Evolutionary conservation across 768 basidiomycete genomes (phyloP), one percentile per base, ranked within the genome.

Genomic region (Rhodosporidiobolus odoratus): DNA sequence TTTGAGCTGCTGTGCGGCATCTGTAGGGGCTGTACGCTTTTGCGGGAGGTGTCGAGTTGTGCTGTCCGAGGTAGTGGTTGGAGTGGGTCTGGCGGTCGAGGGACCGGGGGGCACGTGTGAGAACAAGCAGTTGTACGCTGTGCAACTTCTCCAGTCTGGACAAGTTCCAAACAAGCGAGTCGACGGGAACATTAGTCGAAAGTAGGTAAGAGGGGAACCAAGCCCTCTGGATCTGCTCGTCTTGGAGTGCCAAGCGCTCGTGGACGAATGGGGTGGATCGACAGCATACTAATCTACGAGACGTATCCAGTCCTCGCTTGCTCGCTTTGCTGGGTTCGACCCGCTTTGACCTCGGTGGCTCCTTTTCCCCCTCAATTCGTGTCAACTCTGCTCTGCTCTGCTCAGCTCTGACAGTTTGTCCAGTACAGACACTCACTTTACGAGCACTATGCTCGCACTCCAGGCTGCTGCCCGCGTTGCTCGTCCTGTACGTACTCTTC

Each of bases 171-270:
- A 71, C n/a, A 71, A 48, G 4, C 34, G 34, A 32, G 23, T 53
- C 5, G 65, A 37, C 8, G 69, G 69, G 48, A 71, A 71, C 69
- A 71, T 66, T 21, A 2, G n/a, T n/a, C n/a, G n/a, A n/a, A n/a
- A n/a, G n/a, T n/a, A n/a, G n/a, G n/a, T n/a, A n/a, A n/a, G n/a
- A n/a, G n/a, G n/a, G n/a, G n/a, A n/a, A n/a, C n/a, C n/a, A n/a
- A n/a, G n/a, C n/a, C n/a, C n/a, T n/a, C n/a, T n/a, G n/a, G n/a
- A n/a, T n/a, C n/a, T n/a, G n/a, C n/a, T n/a, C n/a, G n/a, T n/a
- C n/a, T n/a, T n/a, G n/a, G n/a, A n/a, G n/a, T n/a, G n/a, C n/a
- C n/a, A n/a, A n/a, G n/a, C n/a, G n/a, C n/a, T n/a, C n/a, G n/a
- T n/a, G n/a, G n/a, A n/a, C n/a, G n/a, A n/a, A n/a, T n/a, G n/a